Percentiles rank a stretch among this genome's conserved stretches.
Conservation (phyloP, 345 rosid genomes). For the Balakata baccata region DNA sequence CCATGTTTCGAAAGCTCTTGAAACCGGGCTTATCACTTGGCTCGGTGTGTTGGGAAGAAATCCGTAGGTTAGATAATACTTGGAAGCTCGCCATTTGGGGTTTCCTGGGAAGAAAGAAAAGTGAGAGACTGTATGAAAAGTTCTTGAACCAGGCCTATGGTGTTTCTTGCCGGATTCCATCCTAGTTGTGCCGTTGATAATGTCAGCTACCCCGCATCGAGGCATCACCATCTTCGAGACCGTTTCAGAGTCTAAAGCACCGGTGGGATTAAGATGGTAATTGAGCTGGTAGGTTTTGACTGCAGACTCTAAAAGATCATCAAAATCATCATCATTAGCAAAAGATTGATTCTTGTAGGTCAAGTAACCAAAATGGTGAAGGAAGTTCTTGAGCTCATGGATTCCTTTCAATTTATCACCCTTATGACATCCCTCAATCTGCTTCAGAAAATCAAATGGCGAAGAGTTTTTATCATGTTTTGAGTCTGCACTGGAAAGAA, state of each 20-base stretch:
- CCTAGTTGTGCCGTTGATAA: slow-evolving; percentile 28
- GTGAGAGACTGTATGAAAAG: slow-evolving; percentile 28
- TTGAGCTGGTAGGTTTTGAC: slow-evolving; percentile 35
- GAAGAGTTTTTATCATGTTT: neutral
- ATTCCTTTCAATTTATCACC: slow-evolving; percentile 35
- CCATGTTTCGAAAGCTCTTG: slow-evolving; percentile 35
- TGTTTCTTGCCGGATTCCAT: slow-evolving; percentile 20
- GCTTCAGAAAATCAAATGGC: slow-evolving; percentile 24
- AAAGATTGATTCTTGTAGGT: neutral
- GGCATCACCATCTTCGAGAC: slow-evolving; percentile 27
- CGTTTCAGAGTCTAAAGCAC: slow-evolving; percentile 25
- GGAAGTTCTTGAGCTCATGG: slow-evolving; percentile 27
- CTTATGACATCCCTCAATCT: slow-evolving; percentile 34
- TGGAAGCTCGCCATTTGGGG: slow-evolving; percentile 32
- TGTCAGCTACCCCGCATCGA: slow-evolving; percentile 40
- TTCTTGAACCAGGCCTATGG: neutral
- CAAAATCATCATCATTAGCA: slow-evolving; percentile 28
- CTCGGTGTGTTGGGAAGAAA: slow-evolving; percentile 5
- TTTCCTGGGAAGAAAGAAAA: slow-evolving; percentile 14
- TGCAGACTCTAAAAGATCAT: slow-evolving; percentile 30
- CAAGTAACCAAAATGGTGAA: slow-evolving; percentile 38
- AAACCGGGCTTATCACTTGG: slow-evolving; percentile 2
- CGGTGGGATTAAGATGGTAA: slow-evolving; percentile 24
- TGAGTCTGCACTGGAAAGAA: neutral
- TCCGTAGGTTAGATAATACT: slow-evolving; percentile 29